Base-by-base conservation (phyloP, 1,284 basidiomycete genomes). In the Ceratobasidium sp. region DNA sequence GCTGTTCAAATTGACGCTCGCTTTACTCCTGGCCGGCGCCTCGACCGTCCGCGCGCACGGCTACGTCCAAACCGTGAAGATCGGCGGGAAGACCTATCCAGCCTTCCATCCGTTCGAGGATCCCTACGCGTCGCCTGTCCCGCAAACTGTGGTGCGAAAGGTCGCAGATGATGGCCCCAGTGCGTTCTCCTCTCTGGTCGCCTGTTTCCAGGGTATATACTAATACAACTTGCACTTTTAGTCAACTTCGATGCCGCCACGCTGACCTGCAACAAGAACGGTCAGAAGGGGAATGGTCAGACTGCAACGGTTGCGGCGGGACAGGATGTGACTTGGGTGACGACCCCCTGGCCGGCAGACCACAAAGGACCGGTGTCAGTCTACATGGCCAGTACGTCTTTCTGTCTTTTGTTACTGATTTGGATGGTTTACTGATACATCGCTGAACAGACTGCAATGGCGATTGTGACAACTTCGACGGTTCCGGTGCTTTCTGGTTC, bases 161-260 rank as follows among this genome's bases (percentile, higher is more conserved):
- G 68, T 79, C 50, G 66, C 78, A 26, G 78, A 79, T 42, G 79
- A 80, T 44, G 79, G 79, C 13, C 79, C 79, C 1, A 67, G 79
- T 75, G 17, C 28, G 73, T 66, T 2, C 44, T 20, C 15, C 17
- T n/a, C n/a, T n/a, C 46, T 48, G 33, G 4, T 33, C 33, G 33
- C 4, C 4, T 4, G 33, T 33, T 33, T 2, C 33, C 33, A 33
- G 33, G 33, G 33, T 33, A 33, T 33, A 33, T 33, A 33, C 33
- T 33, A 33, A 33, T 4, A 33, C 4, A 33, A 33, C 1, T 1
- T 33, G 1, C 2, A 20, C 33, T 33, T 33, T 4, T 33, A 75
- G 73, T 75, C 42, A 75, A 62, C n/a, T 75, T 65, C 38, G 61
- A 75, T 50, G 54, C 67, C 33, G 61, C 64, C 42, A 64, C 73